phyloP scores from a whole-genome alignment of 768 basidiomycete species.

The Leccinum sublutescens region DNA sequence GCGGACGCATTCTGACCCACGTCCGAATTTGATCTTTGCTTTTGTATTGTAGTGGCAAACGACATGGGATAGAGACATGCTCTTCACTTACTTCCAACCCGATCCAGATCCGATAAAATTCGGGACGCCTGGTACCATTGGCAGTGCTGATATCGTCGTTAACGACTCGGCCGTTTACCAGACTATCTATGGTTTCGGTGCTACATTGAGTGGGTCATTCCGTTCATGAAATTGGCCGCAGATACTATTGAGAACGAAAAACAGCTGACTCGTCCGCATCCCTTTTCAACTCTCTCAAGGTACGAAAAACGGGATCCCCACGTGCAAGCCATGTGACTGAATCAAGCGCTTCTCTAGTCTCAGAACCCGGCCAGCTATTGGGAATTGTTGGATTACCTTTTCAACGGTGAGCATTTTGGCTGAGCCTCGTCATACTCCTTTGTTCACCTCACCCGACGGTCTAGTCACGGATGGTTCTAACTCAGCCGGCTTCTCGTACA shows the following conservation, averaged over 20 bases:
- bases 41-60: conserved; percentile 57
- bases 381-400: conserved; percentile 56
- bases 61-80: conserved; percentile 32
- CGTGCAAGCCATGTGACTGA: conserved; percentile 1
- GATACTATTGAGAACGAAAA: background rate
- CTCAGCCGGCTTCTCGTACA: conserved; percentile 65
- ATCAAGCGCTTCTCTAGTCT: conserved; percentile 32
- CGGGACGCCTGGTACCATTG: conserved; percentile 48
- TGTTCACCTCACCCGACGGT: background rate
- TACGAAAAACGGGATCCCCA: conserved; percentile 15
- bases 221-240: background rate
- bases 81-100: conserved; percentile 33
- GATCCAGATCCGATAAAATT: conserved; percentile 33
- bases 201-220: conserved; percentile 50
- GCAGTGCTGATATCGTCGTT: conserved; percentile 61
- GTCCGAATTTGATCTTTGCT: background rate
- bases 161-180: conserved; percentile 57
- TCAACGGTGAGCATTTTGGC: conserved; percentile 34
- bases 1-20: background rate
- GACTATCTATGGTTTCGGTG: conserved; percentile 66
- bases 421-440: background rate
- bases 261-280: conserved; percentile 72
- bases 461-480: conserved; percentile 56
- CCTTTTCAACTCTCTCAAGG: conserved; percentile 64
- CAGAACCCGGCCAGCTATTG: conserved; percentile 57